Evolutionary conservation across 2,329 filamentous ascomycete species (phyloP), one percentile per base, ranked within the genome.

Genomic region (Orbilia javanica): DNA sequence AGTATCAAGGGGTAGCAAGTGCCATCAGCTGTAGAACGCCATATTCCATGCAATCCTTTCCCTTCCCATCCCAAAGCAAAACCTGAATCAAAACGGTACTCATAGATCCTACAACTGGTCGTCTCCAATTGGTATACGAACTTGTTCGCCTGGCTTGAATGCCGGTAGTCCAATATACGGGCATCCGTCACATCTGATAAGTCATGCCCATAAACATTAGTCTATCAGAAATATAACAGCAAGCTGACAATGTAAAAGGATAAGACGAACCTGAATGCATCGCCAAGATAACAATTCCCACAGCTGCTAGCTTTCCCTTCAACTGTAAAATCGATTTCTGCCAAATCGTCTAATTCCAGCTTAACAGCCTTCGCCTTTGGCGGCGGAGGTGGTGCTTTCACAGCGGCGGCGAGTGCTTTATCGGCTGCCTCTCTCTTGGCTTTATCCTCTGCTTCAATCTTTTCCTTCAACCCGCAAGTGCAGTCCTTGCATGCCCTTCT

Each of bases 401-500:
- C 79, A 39, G 72, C 77, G 8, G 55, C 34, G 44, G 80, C 77
- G 25, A 81, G 82, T 1, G 85, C 85, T 55, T 86, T 85, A 82
- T 93, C 91, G 34, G 92, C 92, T 22, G 87, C 86, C 6, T 86
- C 85, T 71, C 93, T 88, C 82, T 89, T 90, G 6, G 87, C 88
- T 50, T 87, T 87, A 84, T 98, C 96, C 86, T 98, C 93, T n/a
- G 91, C 91, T 81, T 93, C 92, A 63, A 98, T 85, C 79, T 91
- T 90, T 84, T 96, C 90, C 25, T 94, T 93, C 27, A 99, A 89
- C 63, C 96, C 96, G 83, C 96, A 99, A 7, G 93, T 95, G 87
- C 96, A 99, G 86, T 99, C 96, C 86, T 99, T 98, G 88, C 96
- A 99, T 73, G 96, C 94, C 79, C 94, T 91, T 69, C 95, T 91